Evolutionary conservation across 441 rosid species (phyloP), one percentile per base, ranked within the genome.

Genomic region (Brassica hybrid): DNA sequence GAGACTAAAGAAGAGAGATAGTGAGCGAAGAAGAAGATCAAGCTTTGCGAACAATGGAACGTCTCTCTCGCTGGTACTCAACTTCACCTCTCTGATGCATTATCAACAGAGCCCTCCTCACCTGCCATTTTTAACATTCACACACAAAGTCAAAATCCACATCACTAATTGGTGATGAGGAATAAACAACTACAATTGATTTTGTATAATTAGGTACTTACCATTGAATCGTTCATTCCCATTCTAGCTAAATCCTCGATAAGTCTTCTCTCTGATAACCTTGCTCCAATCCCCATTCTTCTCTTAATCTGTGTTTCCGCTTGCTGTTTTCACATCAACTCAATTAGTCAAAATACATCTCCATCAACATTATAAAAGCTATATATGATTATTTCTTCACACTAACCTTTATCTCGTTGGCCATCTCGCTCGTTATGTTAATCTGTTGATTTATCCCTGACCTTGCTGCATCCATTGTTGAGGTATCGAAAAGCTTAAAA

Each of bases 61-160:
- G 93, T 80, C 99, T 82, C 79, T 95, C 99, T 13, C 94, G 85
- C 85, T 88, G 89, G 86, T 95, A 93, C 77, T 93, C 99, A 13
- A 93, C 93, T 85, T 95, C 99, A 77, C 89, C 98, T 81, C 99
- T 91, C 85, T 95, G 99, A 73, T 95, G 96, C 99, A 95, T 93
- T 17, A 91, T 85, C 76, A 95, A 84, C 18, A 95, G 90, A 78
- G 99, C 99, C 85, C 97, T 90, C 79, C 97, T 86, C 77, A 95
- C 96, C 99, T 93, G 90, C 63, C 62, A 78, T 3, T 38, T 13
- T 71, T 61, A 0, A 65, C 65, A 72, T 62, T 52, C 27, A 63
- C 74, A 72, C 58, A 50, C n/a, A 59, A 3, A 60, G 1, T 71
- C 65, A 67, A 27, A 45, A 72, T 11, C 58, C 13, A 48, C 63